phyloP scores from a whole-genome alignment of 441 rosid species.

The Erodium moschatum region DNA sequence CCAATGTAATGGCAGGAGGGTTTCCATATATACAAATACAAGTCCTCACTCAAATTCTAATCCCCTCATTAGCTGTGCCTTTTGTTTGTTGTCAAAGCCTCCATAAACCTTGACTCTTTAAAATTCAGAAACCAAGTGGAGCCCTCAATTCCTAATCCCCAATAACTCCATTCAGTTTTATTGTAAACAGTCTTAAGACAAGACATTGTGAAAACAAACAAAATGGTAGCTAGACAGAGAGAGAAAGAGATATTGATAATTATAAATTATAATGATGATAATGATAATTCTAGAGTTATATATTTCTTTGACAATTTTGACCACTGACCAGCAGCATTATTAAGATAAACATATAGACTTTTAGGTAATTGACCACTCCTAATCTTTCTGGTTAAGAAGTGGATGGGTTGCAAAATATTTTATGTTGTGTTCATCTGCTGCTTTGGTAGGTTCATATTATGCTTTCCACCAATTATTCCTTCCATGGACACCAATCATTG shows the following conservation, averaged over 20 bases:
- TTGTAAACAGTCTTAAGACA: not conserved
- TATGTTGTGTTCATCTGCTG: constrained; percentile 33
- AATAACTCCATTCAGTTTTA: not conserved
- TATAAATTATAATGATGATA: not conserved
- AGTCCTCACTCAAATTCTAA: not conserved
- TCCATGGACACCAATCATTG: constrained; percentile 34
- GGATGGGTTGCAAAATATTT: constrained; percentile 15
- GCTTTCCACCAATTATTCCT: constrained; percentile 37
- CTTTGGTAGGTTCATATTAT: constrained; percentile 29
- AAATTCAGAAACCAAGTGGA: too few relatives aligned
- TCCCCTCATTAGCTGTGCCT: not conserved
- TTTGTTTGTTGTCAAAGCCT: too few relatives aligned
- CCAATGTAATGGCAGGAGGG: constrained; percentile 10
- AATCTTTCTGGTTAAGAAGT: constrained; percentile 16
- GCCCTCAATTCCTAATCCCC: not conserved
- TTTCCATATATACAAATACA: constrained; percentile 5
- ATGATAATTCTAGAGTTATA: too few relatives aligned
- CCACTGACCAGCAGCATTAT: constrained; percentile 4
- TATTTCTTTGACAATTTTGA: not conserved
- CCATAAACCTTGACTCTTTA: too few relatives aligned
- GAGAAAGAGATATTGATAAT: not conserved
- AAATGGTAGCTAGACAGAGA: not conserved
- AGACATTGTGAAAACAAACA: not conserved
- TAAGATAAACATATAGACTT: constrained; percentile 7
- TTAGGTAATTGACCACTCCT: constrained; percentile 29